phyloP scores from a whole-genome alignment of 1,284 basidiomycete genomes.

The Pyrrhoderma noxium region DNA sequence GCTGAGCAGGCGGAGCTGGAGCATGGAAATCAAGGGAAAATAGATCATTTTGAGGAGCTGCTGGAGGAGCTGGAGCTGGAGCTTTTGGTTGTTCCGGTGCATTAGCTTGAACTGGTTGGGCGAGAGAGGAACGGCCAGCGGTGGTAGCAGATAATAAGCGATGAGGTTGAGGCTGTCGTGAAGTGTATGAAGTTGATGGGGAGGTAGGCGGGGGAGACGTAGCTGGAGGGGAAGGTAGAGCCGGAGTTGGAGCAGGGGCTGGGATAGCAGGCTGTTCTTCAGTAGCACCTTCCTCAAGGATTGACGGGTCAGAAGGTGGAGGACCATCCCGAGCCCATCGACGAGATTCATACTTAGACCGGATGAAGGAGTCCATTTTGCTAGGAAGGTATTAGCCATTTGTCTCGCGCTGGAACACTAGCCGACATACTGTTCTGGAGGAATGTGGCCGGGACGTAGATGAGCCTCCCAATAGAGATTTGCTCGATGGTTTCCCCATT shows the following conservation, averaged over 20 bases:
- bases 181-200: conserved; percentile 29
- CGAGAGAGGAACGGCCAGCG: conserved; percentile 20
- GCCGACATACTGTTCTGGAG: conserved; percentile 84
- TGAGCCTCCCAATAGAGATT: conserved; percentile 98
- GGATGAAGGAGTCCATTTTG: conserved; percentile 97
- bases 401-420: conserved; percentile 5
- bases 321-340: conserved; percentile 92
- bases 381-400: conserved; percentile 34
- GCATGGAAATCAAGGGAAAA: conserved; percentile 84
- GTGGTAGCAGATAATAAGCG: conserved; percentile 42
- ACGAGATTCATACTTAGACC: conserved; percentile 92
- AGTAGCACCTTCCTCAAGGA: conserved; percentile 50
- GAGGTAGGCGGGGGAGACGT: conserved; percentile 21
- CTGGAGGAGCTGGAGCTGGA: conserved; percentile 24
- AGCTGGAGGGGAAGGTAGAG: conserved; percentile 19
- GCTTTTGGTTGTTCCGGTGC: conserved; percentile 22
- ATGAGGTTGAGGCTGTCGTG: conserved; percentile 46
- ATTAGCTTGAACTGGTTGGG: conserved; percentile 22
- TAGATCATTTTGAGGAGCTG: conserved; percentile 47
- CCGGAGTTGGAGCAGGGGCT: conserved; percentile 19
- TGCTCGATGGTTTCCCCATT: conserved; percentile 91
- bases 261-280: conserved; percentile 19
- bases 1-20: conserved; percentile 27
- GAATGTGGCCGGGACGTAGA: conserved; percentile 86
- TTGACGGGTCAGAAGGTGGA: conserved; percentile 74